Percentiles rank a stretch among this genome's conserved stretches.
Conservation (phyloP, 257 asterid species). For the Linderniella brevidens region DNA sequence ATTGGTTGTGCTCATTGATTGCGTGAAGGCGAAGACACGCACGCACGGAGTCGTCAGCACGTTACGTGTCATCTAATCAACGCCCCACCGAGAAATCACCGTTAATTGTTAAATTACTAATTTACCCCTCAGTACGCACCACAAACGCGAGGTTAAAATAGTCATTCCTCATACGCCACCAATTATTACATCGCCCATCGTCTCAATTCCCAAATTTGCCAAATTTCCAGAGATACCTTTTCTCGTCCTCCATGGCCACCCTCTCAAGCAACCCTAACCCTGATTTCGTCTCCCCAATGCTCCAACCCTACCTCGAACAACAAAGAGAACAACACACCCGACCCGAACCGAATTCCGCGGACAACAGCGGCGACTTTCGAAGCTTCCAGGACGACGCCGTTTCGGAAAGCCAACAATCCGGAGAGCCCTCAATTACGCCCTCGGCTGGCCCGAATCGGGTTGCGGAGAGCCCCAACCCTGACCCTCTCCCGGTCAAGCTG, state of each 20-base stretch:
- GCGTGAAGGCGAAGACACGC: constrained; percentile 5
- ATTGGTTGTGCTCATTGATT: neutral
- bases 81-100: constrained; percentile 1
- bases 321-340: constrained; percentile 24
- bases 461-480: constrained; percentile 3
- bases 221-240: neutral
- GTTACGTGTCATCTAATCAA: constrained; percentile 21
- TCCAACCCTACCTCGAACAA: constrained; percentile 44
- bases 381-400: constrained; percentile 11
- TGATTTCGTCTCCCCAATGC: constrained; percentile 31
- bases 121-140: too few relatives aligned
- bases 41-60: constrained; percentile 5
- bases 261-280: constrained; percentile 23
- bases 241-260: constrained; percentile 28
- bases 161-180: too few relatives aligned
- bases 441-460: neutral
- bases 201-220: constrained; percentile 4
- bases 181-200: neutral
- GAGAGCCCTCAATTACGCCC: too few relatives aligned
- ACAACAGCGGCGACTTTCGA: constrained; percentile 10
- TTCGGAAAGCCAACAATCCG: neutral
- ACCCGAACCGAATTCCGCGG: constrained; percentile 18
- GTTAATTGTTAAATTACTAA: too few relatives aligned
- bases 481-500: constrained; percentile 23
- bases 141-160: too few relatives aligned